phyloP scores from a whole-genome alignment of 2,329 filamentous ascomycete species.

The Aphanocladium album region DNA sequence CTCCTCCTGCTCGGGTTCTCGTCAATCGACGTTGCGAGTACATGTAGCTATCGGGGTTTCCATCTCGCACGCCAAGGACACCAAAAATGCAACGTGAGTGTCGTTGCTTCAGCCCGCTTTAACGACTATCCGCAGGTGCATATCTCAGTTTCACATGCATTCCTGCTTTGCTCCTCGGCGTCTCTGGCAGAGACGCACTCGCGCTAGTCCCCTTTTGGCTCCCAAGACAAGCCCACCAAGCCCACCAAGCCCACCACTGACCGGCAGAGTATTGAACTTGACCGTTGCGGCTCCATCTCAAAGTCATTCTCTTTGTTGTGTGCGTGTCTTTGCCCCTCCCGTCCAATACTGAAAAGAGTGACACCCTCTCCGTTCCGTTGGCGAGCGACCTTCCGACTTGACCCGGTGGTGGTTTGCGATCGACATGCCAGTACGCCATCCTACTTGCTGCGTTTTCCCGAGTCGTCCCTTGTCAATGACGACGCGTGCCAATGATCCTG shows the following conservation, averaged over 20 bases:
- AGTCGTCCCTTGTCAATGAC: slow-evolving; percentile 1
- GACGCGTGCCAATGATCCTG: neutral
- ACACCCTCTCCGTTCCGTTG: too few species aligned
- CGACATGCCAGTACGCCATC: neutral
- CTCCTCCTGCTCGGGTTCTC: slow-evolving; percentile 4
- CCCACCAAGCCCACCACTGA: neutral
- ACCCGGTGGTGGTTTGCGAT: slow-evolving; percentile 8
- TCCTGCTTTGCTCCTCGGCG: neutral
- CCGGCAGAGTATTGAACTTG: neutral
- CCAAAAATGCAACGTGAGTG: too few species aligned
- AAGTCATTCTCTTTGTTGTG: neutral
- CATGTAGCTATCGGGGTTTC: slow-evolving; percentile 3
- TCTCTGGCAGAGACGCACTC: neutral
- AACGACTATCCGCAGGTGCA: neutral
- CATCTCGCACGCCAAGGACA: neutral
- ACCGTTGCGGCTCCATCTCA: neutral
- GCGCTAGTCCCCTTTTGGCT: neutral
- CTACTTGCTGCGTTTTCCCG: neutral
- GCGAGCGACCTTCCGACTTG: slow-evolving; percentile 3
- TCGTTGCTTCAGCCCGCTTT: neutral
- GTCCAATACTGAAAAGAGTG: too few species aligned
- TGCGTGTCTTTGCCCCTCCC: neutral
- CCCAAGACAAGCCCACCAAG: neutral
- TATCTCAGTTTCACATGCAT: slow-evolving; percentile 5
- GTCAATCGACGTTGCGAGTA: neutral